These are phyloP conservation scores for Grammothele lineata DNA, from an alignment of 768 basidiomycete genomes.

Conservation along the genomic window DNA sequence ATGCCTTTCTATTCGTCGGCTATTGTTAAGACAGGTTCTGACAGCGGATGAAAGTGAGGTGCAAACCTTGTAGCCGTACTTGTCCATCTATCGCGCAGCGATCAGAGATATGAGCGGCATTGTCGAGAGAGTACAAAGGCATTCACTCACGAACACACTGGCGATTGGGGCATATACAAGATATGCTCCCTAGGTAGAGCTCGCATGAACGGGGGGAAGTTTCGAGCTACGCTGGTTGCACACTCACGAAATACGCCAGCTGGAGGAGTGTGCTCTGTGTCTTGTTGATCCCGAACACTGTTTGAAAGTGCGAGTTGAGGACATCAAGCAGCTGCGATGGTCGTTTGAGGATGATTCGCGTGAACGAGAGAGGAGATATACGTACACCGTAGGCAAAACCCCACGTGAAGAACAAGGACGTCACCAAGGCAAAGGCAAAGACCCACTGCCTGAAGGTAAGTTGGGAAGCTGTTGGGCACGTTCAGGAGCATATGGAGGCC, in stretches of 20 bases:
- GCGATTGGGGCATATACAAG: conserved; percentile 57
- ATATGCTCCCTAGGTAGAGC: conserved; percentile 64
- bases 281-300: conserved; percentile 61
- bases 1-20: conserved; percentile 48
- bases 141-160: conserved; percentile 47
- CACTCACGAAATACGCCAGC: conserved; percentile 60
- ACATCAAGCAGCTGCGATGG: conserved; percentile 54
- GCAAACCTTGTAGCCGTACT: conserved; percentile 60
- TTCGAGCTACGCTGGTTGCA: too few species aligned
- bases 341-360: conserved; percentile 18
- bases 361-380: conserved; percentile 10
- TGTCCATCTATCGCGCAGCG: conserved; percentile 42
- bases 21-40: background rate
- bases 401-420: conserved; percentile 76
- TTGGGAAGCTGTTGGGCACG: background rate
- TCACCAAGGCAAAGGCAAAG: conserved; percentile 65
- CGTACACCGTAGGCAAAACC: conserved; percentile 65
- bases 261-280: conserved; percentile 73
- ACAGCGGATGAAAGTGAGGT: background rate
- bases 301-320: conserved; percentile 70
- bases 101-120: conserved; percentile 1
- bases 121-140: too few species aligned
- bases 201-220: too few species aligned
- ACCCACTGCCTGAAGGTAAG: conserved; percentile 33
- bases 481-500: too few species aligned